Percentiles rank a stretch among this genome's conserved stretches.
Conservation (phyloP, 331 rosid genomes). For the Quercus tomentella region DNA sequence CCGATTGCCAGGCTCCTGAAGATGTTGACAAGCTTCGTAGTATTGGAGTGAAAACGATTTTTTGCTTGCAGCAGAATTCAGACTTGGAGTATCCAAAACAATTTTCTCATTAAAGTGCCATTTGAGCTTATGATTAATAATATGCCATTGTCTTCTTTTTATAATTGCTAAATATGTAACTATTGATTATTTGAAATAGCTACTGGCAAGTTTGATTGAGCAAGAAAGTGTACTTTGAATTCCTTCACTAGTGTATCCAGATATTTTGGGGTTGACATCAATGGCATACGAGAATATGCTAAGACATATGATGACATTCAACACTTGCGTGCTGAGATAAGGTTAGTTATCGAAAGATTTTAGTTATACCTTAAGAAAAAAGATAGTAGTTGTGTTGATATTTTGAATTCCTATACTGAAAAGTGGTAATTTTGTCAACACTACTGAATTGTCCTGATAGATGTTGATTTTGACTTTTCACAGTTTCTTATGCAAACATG, state of each 20-base stretch:
- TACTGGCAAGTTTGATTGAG: conserved; percentile 7
- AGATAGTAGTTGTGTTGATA: background rate
- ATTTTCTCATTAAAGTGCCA: conserved; percentile 3
- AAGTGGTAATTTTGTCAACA: background rate
- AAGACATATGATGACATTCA: conserved; percentile 60
- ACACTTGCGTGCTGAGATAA: conserved; percentile 94
- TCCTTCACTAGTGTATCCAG: conserved; percentile 48
- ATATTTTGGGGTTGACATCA: conserved; percentile 90
- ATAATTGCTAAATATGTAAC: background rate
- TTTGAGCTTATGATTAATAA: background rate
- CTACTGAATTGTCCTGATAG: background rate
- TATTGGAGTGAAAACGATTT: conserved; percentile 88
- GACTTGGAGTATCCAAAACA: conserved; percentile 85
- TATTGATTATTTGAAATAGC: conserved; percentile 13
- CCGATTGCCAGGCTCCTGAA: conserved; percentile 56
- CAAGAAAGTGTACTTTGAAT: conserved; percentile 5
- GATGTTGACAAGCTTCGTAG: conserved; percentile 86
- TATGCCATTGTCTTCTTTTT: background rate
- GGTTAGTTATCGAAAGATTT: conserved; percentile 43
- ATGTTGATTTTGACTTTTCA: background rate
- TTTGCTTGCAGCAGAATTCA: conserved; percentile 85
- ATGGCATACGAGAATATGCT: conserved; percentile 75
- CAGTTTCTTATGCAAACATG: background rate
- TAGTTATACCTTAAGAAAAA: background rate
- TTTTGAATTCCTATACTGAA: conserved; percentile 1